Evolutionary conservation across 1,284 basidiomycete genomes (phyloP), one percentile per base, ranked within the genome.

Genomic region (Moniliophthora roreri): DNA sequence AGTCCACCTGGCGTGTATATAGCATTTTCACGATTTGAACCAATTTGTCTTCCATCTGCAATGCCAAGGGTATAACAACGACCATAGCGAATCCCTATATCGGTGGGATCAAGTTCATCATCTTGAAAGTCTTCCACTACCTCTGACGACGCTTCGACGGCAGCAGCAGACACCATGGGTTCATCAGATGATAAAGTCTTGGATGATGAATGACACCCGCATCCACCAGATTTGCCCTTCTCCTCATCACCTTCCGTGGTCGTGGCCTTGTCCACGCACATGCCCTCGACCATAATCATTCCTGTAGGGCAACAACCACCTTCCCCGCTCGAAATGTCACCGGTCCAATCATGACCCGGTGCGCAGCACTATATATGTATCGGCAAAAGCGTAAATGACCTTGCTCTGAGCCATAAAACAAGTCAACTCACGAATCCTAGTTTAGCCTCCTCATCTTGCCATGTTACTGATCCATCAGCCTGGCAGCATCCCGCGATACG

Each of bases 271-370:
- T n/a, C n/a, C n/a, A n/a, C n/a, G 23, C 51, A 53, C 24, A 23
- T 23, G n/a, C 45, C 37, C 6, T 53, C 51, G 23, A 53, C 44
- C 42, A 53, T 46, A 4, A 38, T 20, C 44, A 46, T 48, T 10
- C 44, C 51, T 3, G 40, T 35, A n/a, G 51, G 44, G 21, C 51
- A 53, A 38, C 51, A 53, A 9, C 51, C 51, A n/a, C 51, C 51
- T 39, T 53, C 51, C 3, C 51, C 51, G 9, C 15, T 28, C 15
- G 37, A 47, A 15, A 53, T 39, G 28, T 53, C 36, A 10, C 51
- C 51, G 4, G 45, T 48, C 51, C 51, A 53, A n/a, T 53, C 21
- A 46, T 53, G 51, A 1, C 45, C 51, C 4, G 21, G 18, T 20
- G 51, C 51, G 20, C 51, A 53, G 39, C 45, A 53, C 51, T 53